Conservation (phyloP, 2,329 filamentous ascomycete species). For the Colletotrichum magnum region DNA sequence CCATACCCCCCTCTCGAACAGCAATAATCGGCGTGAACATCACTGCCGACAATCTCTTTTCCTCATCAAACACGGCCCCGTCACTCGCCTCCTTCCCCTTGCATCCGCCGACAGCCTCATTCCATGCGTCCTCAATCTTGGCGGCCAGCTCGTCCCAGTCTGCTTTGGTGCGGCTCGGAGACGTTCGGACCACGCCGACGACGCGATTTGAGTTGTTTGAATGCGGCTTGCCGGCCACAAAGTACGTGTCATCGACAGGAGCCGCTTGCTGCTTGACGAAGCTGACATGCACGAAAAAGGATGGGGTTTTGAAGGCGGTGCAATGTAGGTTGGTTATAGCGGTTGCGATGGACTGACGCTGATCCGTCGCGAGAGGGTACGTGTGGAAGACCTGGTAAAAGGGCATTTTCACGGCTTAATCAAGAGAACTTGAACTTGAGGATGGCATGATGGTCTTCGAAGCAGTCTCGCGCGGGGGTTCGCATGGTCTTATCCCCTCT, state of each 20-base stretch:
- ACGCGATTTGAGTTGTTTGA: constrained; percentile 12
- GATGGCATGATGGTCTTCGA: too few species aligned
- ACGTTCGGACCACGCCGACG: constrained; percentile 13
- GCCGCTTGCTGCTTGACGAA: constrained; percentile 7
- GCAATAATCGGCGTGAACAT: constrained; percentile 21
- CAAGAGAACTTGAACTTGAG: not conserved
- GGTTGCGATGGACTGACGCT: constrained; percentile 11
- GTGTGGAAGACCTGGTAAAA: constrained; percentile 21
- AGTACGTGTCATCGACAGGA: constrained; percentile 2
- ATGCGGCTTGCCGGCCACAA: constrained; percentile 24
- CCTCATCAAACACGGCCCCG: not conserved
- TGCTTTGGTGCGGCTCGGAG: constrained; percentile 3
- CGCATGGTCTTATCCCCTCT: not conserved
- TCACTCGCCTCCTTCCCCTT: not conserved
- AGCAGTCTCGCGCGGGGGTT: not conserved
- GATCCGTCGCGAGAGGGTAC: not conserved
- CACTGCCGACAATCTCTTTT: constrained; percentile 5
- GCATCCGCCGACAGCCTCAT: not conserved
- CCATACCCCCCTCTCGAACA: constrained; percentile 17
- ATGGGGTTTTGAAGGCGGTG: constrained; percentile 14
- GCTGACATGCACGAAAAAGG: constrained; percentile 24
- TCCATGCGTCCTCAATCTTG: constrained; percentile 14
- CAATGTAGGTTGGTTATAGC: constrained; percentile 25
- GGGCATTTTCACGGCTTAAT: not conserved
- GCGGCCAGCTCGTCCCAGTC: constrained; percentile 27